phyloP scores from a whole-genome alignment of 371 early-diverging fungal genomes.

The Mortierella sp. region DNA sequence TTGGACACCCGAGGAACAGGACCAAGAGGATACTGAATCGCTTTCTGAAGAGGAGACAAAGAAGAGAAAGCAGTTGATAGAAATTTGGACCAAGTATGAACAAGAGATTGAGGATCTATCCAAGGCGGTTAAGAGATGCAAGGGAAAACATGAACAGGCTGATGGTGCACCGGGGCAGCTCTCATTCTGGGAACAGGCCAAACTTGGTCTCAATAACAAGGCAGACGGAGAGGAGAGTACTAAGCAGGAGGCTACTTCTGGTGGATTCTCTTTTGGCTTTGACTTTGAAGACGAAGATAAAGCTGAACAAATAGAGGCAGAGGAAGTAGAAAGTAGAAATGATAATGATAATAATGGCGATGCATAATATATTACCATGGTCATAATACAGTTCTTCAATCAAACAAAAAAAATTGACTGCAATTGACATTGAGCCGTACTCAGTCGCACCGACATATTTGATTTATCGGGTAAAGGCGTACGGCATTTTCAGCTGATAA shows the following conservation, averaged over 20 bases:
- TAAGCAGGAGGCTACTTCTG: background rate
- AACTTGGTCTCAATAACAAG: constrained; percentile 18
- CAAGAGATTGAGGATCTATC: constrained; percentile 30
- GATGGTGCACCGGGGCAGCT: constrained; percentile 14
- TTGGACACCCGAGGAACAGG: constrained; percentile 10
- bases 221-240: background rate
- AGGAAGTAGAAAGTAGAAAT: constrained; percentile 3
- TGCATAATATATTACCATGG: background rate
- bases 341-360: background rate
- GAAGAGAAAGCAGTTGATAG: constrained; percentile 16
- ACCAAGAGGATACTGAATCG: background rate
- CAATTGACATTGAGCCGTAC: too few species aligned
- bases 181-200: constrained; percentile 54
- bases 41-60: constrained; percentile 18
- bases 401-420: too few species aligned
- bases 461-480: too few species aligned
- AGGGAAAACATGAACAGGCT: background rate
- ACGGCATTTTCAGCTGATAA: too few species aligned
- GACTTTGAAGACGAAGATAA: constrained; percentile 27
- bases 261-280: constrained; percentile 46
- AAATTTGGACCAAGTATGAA: constrained; percentile 31
- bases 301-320: constrained; percentile 2
- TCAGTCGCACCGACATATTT: too few species aligned
- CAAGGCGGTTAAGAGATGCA: constrained; percentile 18
- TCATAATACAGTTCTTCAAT: too few species aligned